phyloP scores from a whole-genome alignment of 768 basidiomycete genomes.

The Tricholomella constricta region DNA sequence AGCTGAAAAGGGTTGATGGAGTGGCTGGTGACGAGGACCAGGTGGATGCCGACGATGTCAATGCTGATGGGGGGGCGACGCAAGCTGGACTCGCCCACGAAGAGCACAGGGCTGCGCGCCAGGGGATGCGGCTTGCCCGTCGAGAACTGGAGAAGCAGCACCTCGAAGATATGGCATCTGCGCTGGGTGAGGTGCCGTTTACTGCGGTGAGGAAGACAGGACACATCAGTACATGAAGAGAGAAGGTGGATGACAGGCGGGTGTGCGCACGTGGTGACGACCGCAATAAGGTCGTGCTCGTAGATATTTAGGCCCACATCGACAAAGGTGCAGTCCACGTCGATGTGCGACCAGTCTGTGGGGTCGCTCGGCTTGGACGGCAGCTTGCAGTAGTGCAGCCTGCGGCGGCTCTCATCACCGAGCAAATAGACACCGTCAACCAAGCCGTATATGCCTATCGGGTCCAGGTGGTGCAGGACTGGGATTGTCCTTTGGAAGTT shows the following conservation, averaged over 20 bases:
- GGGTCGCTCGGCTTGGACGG: conserved; percentile 29
- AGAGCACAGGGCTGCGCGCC: conserved; percentile 30
- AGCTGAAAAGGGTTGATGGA: conserved; percentile 8
- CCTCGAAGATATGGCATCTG: too few relatives aligned
- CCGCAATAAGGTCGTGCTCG: conserved; percentile 46
- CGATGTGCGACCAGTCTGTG: conserved; percentile 30
- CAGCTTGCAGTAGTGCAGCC: conserved; percentile 35
- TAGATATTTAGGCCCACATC: conserved; percentile 45
- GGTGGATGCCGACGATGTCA: conserved; percentile 46
- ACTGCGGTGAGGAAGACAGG: background rate
- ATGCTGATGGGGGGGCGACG: conserved; percentile 38
- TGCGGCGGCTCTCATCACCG: conserved; percentile 28
- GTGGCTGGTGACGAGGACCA: conserved; percentile 40
- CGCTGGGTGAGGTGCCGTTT: background rate
- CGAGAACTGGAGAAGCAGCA: conserved; percentile 27
- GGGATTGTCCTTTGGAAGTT: conserved; percentile 9
- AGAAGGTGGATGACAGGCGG: conserved; percentile 15
- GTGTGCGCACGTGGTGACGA: conserved; percentile 37
- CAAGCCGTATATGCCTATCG: conserved; percentile 43
- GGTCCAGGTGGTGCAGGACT: conserved; percentile 7
- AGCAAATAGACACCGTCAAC: conserved; percentile 42
- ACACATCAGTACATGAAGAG: background rate
- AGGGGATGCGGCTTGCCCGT: conserved; percentile 37
- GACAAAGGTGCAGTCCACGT: conserved; percentile 31
- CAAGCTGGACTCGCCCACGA: conserved; percentile 25